Percentiles rank a stretch among this genome's conserved stretches.
Conservation (phyloP, 2,329 filamentous ascomycete genomes). For the Chrysoporthe austroafricana region DNA sequence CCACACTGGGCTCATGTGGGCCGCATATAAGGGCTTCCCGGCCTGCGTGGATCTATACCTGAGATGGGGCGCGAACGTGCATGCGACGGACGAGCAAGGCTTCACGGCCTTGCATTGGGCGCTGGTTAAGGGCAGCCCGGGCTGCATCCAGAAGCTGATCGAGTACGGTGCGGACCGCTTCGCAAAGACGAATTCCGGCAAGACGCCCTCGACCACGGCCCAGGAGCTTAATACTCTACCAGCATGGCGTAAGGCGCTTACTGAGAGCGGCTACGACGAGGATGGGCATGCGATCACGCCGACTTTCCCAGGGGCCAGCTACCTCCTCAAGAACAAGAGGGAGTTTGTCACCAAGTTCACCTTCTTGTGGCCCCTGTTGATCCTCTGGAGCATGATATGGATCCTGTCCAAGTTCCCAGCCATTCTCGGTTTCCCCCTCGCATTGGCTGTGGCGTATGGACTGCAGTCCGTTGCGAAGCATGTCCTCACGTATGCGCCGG, state of each 20-base stretch:
- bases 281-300: slow-evolving; percentile 73
- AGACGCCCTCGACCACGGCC: slow-evolving; percentile 85
- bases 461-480: slow-evolving; percentile 80
- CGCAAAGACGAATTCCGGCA: slow-evolving; percentile 84
- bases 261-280: slow-evolving; percentile 81
- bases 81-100: slow-evolving; percentile 86
- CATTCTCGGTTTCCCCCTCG: slow-evolving; percentile 75
- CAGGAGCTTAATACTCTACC: slow-evolving; percentile 84
- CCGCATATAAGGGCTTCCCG: slow-evolving; percentile 95
- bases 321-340: slow-evolving; percentile 75
- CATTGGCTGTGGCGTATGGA: slow-evolving; percentile 66
- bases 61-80: slow-evolving; percentile 93
- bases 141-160: slow-evolving; percentile 89
- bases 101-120: slow-evolving; percentile 97
- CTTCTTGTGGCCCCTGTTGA: slow-evolving; percentile 84
- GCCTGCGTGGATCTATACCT: slow-evolving; percentile 90
- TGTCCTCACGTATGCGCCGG: slow-evolving; percentile 78
- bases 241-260: slow-evolving; percentile 81
- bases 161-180: slow-evolving; percentile 96
- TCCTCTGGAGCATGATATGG: slow-evolving; percentile 72
- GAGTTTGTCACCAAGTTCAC: slow-evolving; percentile 82
- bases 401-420: slow-evolving; percentile 75
- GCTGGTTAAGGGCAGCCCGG: slow-evolving; percentile 86
- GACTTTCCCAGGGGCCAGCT: slow-evolving; percentile 73
- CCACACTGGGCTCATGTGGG: slow-evolving; percentile 97